Evolutionary conservation across 768 basidiomycete genomes (phyloP).

Genomic region (Neoboletus subvelutipes): DNA sequence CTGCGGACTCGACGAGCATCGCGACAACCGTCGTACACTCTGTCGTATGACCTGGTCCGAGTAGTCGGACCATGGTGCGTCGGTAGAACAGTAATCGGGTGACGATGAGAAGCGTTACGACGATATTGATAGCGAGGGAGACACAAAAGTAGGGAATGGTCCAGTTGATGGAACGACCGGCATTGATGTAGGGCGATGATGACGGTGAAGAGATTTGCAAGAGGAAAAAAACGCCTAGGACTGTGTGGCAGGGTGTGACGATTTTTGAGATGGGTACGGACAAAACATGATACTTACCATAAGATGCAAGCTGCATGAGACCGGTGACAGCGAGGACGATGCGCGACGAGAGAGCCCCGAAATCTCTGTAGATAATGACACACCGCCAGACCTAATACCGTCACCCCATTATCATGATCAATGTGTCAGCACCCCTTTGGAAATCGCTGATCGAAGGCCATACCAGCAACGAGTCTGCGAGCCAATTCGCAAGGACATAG

Average conservation of each 20-base stretch:
- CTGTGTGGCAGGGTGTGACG: slow-evolving; percentile 1
- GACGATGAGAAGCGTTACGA: slow-evolving; percentile 27
- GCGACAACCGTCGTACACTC: slow-evolving; percentile 29
- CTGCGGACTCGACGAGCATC: slow-evolving; percentile 29
- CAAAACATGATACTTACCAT: slow-evolving; percentile 14
- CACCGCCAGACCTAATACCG: slow-evolving; percentile 29
- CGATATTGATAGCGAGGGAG: slow-evolving; percentile 27
- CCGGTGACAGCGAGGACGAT: slow-evolving; percentile 20
- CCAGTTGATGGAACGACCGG: slow-evolving; percentile 19
- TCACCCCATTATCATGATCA: neutral
- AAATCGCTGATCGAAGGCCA: neutral
- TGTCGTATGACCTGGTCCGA: slow-evolving; percentile 23
- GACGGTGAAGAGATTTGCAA: slow-evolving; percentile 25
- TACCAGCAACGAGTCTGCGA: slow-evolving; percentile 28
- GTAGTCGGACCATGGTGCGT: slow-evolving; percentile 12
- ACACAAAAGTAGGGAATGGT: slow-evolving; percentile 29
- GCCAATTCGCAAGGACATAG: slow-evolving; percentile 31
- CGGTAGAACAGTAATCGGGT: slow-evolving; percentile 28
- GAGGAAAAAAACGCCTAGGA: slow-evolving; percentile 26
- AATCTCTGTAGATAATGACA: slow-evolving; percentile 27
- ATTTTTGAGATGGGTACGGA: neutral
- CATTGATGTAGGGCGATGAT: slow-evolving; percentile 26
- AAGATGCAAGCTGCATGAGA: slow-evolving; percentile 27
- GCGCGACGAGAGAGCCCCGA: slow-evolving; percentile 9
- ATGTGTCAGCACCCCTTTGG: neutral